Evolutionary conservation across 2,329 filamentous ascomycete genomes (phyloP).

Genomic region (Penicillium sp.): DNA sequence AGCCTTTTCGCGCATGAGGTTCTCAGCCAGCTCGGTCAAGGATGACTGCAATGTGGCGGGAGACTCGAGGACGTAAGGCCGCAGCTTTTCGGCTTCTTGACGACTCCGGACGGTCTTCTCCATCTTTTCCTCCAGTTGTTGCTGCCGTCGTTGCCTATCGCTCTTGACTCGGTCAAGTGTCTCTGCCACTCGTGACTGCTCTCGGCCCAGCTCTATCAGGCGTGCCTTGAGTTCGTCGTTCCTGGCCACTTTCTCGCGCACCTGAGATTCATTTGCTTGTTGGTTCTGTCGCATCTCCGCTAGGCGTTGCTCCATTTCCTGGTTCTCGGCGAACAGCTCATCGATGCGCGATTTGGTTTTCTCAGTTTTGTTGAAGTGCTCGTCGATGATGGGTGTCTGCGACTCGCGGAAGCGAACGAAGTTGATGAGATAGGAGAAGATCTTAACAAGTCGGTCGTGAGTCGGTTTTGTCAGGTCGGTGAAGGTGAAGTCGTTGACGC

Average conservation of each 20-base stretch:
- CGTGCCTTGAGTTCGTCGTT: slow-evolving; percentile 85
- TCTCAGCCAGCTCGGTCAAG: slow-evolving; percentile 77
- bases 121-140: slow-evolving; percentile 51
- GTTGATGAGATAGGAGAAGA: slow-evolving; percentile 97
- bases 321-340: slow-evolving; percentile 77
- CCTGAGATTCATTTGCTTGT: slow-evolving; percentile 74
- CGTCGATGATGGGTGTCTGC: slow-evolving; percentile 83
- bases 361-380: slow-evolving; percentile 90
- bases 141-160: slow-evolving; percentile 74
- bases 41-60: slow-evolving; percentile 78
- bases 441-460: slow-evolving; percentile 84
- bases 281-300: slow-evolving; percentile 78
- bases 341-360: slow-evolving; percentile 85
- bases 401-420: slow-evolving; percentile 96
- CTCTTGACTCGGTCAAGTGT: slow-evolving; percentile 79
- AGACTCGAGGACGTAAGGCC: slow-evolving; percentile 88
- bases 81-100: slow-evolving; percentile 83
- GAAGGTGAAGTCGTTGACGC: slow-evolving; percentile 90
- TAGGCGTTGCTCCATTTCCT: slow-evolving; percentile 76
- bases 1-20: slow-evolving; percentile 71
- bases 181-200: slow-evolving; percentile 78
- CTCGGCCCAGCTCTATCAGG: slow-evolving; percentile 74
- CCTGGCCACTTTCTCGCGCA: slow-evolving; percentile 78
- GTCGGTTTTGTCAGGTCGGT: slow-evolving; percentile 88
- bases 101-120: slow-evolving; percentile 62